Evolutionary conservation across 805 yeast genomes (phyloP).

Genomic region (Clavispora asparagi): DNA sequence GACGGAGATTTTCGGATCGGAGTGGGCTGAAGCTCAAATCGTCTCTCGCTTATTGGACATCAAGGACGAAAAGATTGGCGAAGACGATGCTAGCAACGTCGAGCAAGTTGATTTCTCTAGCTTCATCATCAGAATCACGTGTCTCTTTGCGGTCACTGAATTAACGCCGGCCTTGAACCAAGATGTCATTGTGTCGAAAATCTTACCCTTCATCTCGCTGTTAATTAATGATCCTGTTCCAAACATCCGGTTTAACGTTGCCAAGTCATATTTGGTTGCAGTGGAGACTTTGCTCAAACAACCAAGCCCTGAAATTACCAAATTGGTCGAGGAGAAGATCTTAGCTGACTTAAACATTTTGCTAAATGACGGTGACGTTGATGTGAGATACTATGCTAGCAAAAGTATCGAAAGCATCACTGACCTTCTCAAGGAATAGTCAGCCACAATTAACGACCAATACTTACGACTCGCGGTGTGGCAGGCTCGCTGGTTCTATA

Average conservation of each 20-base stretch:
- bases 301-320: slow-evolving; percentile 20
- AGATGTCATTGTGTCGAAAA: slow-evolving; percentile 52
- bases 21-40: slow-evolving; percentile 87
- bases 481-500: background rate
- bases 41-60: slow-evolving; percentile 62
- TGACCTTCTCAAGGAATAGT: slow-evolving; percentile 7
- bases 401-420: slow-evolving; percentile 46
- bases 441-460: background rate
- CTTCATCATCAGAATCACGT: slow-evolving; percentile 88
- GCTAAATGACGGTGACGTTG: slow-evolving; percentile 71
- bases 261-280: slow-evolving; percentile 68
- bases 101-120: slow-evolving; percentile 51
- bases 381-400: slow-evolving; percentile 81
- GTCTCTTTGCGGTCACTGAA: slow-evolving; percentile 81
- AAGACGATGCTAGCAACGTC: slow-evolving; percentile 17
- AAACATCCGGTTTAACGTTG: slow-evolving; percentile 91
- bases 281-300: slow-evolving; percentile 44
- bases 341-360: slow-evolving; percentile 63
- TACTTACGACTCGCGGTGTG: slow-evolving; percentile 1
- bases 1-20: slow-evolving; percentile 83
- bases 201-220: slow-evolving; percentile 74
- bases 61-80: slow-evolving; percentile 16
- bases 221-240: slow-evolving; percentile 82
- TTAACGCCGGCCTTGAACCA: slow-evolving; percentile 66
- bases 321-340: slow-evolving; percentile 40